phyloP scores from a whole-genome alignment of 2,329 filamentous ascomycete genomes.

The Fusarium tupiense region DNA sequence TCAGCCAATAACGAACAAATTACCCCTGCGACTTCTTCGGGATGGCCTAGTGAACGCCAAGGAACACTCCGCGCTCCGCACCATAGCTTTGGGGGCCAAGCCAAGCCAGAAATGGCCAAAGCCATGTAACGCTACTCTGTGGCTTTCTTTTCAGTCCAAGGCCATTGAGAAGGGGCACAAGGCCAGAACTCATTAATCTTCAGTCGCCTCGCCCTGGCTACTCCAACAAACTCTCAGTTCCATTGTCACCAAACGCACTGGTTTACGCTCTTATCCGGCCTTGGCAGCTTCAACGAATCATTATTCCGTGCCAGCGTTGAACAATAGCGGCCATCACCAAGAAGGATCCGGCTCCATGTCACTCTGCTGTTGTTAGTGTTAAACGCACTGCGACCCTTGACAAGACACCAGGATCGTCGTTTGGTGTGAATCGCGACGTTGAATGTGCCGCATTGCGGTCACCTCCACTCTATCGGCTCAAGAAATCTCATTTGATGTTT shows the following conservation, averaged over 20 bases:
- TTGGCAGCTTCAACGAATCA: not conserved
- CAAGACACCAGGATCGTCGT: not conserved
- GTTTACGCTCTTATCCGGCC: not conserved
- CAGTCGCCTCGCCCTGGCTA: slow-evolving; percentile 3
- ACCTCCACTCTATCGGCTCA: slow-evolving; percentile 1
- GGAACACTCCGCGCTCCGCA: slow-evolving; percentile 3
- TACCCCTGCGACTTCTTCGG: not conserved
- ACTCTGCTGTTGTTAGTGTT: not conserved
- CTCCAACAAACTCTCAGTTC: slow-evolving; percentile 8
- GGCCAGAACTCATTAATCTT: slow-evolving; percentile 8
- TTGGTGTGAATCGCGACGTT: slow-evolving; percentile 1
- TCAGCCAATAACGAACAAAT: not conserved
- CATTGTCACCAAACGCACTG: slow-evolving; percentile 7
- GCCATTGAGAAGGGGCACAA: slow-evolving; percentile 6
- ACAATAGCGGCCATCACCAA: not conserved
- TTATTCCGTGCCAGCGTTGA: not conserved
- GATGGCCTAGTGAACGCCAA: slow-evolving; percentile 13
- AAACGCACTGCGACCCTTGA: not conserved
- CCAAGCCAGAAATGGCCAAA: slow-evolving; percentile 14
- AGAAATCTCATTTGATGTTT: slow-evolving; percentile 6
- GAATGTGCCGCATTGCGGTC: slow-evolving; percentile 17
- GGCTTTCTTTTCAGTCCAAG: slow-evolving; percentile 14
- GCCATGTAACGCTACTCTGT: slow-evolving; percentile 20
- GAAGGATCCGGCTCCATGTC: not conserved
- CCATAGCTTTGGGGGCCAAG: slow-evolving; percentile 22